Evolutionary conservation across 371 early-diverging fungal species (phyloP).

Genomic region (Circinella minor): DNA sequence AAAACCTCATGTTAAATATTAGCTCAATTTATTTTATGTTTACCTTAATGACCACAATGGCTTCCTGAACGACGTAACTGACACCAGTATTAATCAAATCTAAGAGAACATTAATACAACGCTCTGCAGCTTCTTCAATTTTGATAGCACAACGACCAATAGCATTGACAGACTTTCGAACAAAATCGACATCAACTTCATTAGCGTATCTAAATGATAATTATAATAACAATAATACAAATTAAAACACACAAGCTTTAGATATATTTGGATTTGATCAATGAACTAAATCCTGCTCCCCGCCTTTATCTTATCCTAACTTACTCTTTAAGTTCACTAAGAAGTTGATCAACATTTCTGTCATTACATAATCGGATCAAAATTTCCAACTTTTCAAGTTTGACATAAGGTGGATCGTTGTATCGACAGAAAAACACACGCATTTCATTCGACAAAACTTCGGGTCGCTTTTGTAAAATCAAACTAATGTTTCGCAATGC

Average conservation of each 20-base stretch:
- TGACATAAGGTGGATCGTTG: constrained; percentile 97
- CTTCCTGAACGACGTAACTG: constrained; percentile 94
- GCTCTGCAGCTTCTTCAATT: constrained; percentile 80
- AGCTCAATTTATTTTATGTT: neutral
- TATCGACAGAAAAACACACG: constrained; percentile 95
- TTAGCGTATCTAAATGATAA: constrained; percentile 68
- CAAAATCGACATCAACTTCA: constrained; percentile 96
- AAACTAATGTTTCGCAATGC: constrained; percentile 90
- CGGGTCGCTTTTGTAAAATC: constrained; percentile 83
- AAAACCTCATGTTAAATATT: no score
- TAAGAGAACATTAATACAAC: constrained; percentile 84
- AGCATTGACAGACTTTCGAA: constrained; percentile 89
- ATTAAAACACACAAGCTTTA: no score
- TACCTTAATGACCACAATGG: constrained; percentile 84
- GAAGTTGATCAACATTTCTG: constrained; percentile 79
- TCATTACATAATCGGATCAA: constrained; percentile 84
- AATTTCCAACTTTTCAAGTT: constrained; percentile 91
- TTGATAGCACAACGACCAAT: constrained; percentile 95
- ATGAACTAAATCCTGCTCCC: no score
- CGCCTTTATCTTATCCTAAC: constrained; percentile 5
- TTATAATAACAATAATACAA: neutral
- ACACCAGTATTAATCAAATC: constrained; percentile 90
- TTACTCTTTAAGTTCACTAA: constrained; percentile 93
- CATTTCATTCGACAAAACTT: constrained; percentile 84
- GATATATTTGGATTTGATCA: no score